A percentile compares a stretch with the other conserved stretches of the same genome.
phyloP scores from a whole-genome alignment of 306 rosid species.

The Ceratonia siliqua region DNA sequence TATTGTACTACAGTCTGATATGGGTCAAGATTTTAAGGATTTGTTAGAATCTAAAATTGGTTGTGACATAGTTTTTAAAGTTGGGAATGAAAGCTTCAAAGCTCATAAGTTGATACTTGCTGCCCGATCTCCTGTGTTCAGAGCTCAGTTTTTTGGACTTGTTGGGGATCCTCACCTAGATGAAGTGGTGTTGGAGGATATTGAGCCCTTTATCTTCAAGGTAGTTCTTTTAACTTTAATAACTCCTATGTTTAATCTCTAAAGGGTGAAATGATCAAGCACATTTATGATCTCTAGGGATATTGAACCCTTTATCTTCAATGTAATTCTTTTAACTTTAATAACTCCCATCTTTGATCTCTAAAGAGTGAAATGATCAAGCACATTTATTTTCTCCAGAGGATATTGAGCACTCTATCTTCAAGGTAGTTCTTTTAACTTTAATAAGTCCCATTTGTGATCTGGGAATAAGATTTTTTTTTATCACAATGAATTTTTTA shows the following conservation, averaged over 20 bases:
- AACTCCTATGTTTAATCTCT: constrained; percentile 17
- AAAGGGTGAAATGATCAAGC: constrained; percentile 25
- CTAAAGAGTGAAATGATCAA: constrained; percentile 26
- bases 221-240: constrained; percentile 40
- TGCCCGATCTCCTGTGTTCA: constrained; percentile 82
- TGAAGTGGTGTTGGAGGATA: constrained; percentile 68
- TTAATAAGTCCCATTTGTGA: constrained; percentile 15
- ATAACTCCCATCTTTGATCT: constrained; percentile 16
- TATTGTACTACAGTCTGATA: constrained; percentile 58
- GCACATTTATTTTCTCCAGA: too few relatives aligned
- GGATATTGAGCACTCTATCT: constrained; percentile 83
- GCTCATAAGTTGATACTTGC: constrained; percentile 93
- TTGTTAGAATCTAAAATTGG: constrained; percentile 76
- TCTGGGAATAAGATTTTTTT: neutral
- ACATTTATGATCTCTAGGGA: too few relatives aligned
- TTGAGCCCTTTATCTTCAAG: constrained; percentile 92
- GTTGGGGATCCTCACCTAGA: constrained; percentile 66
- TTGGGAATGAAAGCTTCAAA: constrained; percentile 64
- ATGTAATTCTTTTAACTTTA: constrained; percentile 49
- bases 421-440: constrained; percentile 60
- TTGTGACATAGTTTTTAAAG: constrained; percentile 75
- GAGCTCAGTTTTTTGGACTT: constrained; percentile 77
- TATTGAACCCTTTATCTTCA: constrained; percentile 85
- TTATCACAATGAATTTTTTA: neutral
- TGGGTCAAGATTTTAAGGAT: constrained; percentile 70